Base-by-base conservation (phyloP, 305 asterid genomes). In the Fraxinus paxiana region DNA sequence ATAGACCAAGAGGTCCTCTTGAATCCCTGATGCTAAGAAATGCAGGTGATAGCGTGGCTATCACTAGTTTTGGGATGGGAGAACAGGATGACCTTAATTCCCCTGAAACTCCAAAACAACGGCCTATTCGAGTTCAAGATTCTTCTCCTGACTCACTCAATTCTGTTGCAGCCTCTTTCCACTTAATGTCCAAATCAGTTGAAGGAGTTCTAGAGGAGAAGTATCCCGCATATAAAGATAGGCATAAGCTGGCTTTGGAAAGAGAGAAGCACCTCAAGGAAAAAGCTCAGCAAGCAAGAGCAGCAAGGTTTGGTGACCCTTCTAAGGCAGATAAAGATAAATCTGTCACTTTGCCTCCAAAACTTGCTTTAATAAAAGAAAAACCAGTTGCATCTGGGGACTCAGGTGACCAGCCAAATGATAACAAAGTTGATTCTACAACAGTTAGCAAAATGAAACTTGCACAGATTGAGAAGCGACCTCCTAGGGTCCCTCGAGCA, bases 191-290 rank as follows among this genome's bases (percentile, higher is more conserved):
- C 1, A 96, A 92, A 86, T 94, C 99, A 1, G 97, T 96, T 18
- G 98, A 92, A 76, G 98, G 99, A 30, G 93, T 91, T 75, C 81
- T 92, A 7, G 97, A 92, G 9, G 99, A 92, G 82, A 96, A 94
- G 88, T 96, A 92, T 77, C 99, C 99, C 2, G 97, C 92, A 8
- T 96, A 89, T 77, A 96, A 94, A 87, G 99, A 96, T 51, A 86
- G 97, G 81, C 98, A 96, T 86, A 96, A 94, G 90, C 94, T 96
- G 61, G 98, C 99, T 0, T 80, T 92, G 54, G 98, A 95, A 81
- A 90, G 98, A 82, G 99, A 95, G 89, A 92, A 90, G 78, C 86
- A 87, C 0, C 87, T 95, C 63, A 95, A 94, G 89, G 96, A 90
- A 82, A 95, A 89, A 83, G 99, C 98, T 79, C 95, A 91, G 79